phyloP scores from a whole-genome alignment of 2,329 filamentous ascomycete species.

The Orbilia brochopaga region DNA sequence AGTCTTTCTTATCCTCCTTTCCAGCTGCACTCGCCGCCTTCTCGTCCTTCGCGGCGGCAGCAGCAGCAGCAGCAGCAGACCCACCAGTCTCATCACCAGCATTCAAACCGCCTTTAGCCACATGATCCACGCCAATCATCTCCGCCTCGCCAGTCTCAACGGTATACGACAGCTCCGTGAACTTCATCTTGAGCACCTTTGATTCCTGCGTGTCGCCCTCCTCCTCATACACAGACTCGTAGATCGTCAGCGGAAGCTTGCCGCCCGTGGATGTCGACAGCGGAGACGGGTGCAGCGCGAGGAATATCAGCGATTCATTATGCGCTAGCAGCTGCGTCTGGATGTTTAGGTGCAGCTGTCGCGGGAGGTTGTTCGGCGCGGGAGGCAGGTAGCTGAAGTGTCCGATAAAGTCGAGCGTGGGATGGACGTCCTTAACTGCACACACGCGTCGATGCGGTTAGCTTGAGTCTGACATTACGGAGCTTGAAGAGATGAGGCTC shows the following conservation, averaged over 20 bases:
- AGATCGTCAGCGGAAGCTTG: conserved; percentile 86
- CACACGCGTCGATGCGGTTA: background rate
- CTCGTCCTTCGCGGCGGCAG: conserved; percentile 55
- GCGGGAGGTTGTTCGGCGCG: conserved; percentile 65
- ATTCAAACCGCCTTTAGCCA: conserved; percentile 82
- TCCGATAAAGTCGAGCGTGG: conserved; percentile 82
- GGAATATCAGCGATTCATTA: conserved; percentile 85
- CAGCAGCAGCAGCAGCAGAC: conserved; percentile 54
- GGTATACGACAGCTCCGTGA: conserved; percentile 81
- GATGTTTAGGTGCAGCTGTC: conserved; percentile 59
- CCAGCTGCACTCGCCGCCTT: conserved; percentile 23
- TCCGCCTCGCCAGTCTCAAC: conserved; percentile 95
- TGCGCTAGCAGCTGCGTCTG: conserved; percentile 75
- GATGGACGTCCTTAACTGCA: conserved; percentile 85
- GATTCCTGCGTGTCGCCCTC: conserved; percentile 62
- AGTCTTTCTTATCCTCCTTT: conserved; percentile 55
- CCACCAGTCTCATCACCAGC: conserved; percentile 60
- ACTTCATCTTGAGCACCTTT: conserved; percentile 66
- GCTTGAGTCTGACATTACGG: conserved; percentile 29
- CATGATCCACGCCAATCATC: conserved; percentile 96
- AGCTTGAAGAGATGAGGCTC: conserved; percentile 4
- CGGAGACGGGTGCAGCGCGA: conserved; percentile 79
- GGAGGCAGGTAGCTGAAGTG: conserved; percentile 84
- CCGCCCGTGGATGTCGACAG: conserved; percentile 59
- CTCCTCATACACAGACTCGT: conserved; percentile 81